These are phyloP conservation scores for Tetrapisispora namnaoensis DNA, from an alignment of 805 yeast genomes.

Conservation along the genomic window DNA sequence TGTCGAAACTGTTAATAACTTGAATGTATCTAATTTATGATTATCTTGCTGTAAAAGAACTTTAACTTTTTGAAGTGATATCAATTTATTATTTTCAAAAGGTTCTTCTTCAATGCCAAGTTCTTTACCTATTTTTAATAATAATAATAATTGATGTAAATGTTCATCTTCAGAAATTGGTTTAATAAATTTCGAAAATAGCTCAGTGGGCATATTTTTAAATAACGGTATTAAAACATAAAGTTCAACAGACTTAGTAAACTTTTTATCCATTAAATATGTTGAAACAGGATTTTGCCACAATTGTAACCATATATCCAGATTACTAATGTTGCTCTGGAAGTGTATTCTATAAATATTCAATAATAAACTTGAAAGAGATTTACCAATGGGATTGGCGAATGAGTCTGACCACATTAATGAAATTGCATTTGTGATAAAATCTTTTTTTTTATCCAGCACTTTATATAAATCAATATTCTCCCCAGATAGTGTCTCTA, in stretches of 20 bases:
- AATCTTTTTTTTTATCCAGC: constrained; percentile 35
- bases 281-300: constrained; percentile 40
- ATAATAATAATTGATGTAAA: constrained; percentile 37
- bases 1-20: constrained; percentile 50
- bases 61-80: constrained; percentile 28
- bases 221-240: constrained; percentile 59
- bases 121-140: constrained; percentile 57
- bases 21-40: constrained; percentile 44
- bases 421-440: constrained; percentile 39
- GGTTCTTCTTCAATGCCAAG: constrained; percentile 45
- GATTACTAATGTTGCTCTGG: constrained; percentile 7
- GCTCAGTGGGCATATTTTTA: constrained; percentile 35
- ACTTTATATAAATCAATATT: constrained; percentile 34
- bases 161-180: constrained; percentile 12
- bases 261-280: constrained; percentile 27
- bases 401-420: constrained; percentile 47
- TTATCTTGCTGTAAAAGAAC: constrained; percentile 38
- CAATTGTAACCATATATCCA: constrained; percentile 35
- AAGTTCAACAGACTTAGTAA: constrained; percentile 41
- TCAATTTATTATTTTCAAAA: constrained; percentile 30
- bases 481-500: constrained; percentile 47
- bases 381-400: constrained; percentile 58
- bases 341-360: constrained; percentile 28
- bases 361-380: constrained; percentile 35
- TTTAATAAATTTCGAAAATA: constrained; percentile 32